Conservation (phyloP, 371 early-diverging fungal genomes). For the Circinella minor region DNA sequence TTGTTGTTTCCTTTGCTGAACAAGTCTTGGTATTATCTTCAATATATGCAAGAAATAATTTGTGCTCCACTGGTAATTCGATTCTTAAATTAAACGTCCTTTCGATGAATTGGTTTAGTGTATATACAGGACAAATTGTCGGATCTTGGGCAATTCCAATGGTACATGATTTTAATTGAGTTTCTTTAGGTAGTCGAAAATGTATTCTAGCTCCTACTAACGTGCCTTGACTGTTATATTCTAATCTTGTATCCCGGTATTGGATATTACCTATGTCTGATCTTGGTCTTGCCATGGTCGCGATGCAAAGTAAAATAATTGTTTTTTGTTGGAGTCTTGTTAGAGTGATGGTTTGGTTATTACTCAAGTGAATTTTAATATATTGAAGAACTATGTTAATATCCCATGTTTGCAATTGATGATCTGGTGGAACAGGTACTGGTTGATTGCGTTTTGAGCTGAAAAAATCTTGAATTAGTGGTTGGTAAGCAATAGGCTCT, state of each 20-base stretch:
- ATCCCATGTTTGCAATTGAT: no score
- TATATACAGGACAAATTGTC: constrained; percentile 11
- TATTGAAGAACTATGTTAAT: no score
- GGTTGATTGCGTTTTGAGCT: not conserved
- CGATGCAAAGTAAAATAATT: no score
- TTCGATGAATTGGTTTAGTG: constrained; percentile 13
- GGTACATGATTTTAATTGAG: constrained; percentile 11
- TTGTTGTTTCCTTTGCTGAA: not conserved
- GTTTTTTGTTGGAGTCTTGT: no score
- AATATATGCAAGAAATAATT: not conserved
- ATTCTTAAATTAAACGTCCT: not conserved
- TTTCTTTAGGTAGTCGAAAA: constrained; percentile 24
- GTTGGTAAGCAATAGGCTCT: constrained; percentile 3
- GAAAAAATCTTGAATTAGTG: not conserved
- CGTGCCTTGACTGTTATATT: not conserved
- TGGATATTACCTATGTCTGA: constrained; percentile 14
- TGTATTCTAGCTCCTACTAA: not conserved
- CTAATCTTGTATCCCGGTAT: constrained; percentile 16
- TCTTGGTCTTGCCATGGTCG: no score
- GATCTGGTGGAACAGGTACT: no score
- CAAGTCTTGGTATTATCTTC: not conserved
- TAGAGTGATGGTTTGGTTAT: no score
- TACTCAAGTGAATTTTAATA: no score
- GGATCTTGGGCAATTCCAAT: constrained; percentile 11
- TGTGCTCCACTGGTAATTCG: constrained; percentile 2